These are phyloP conservation scores for Colletotrichum neosansevieriae DNA, from an alignment of 2,329 filamentous ascomycete species.

Conservation along the genomic window DNA sequence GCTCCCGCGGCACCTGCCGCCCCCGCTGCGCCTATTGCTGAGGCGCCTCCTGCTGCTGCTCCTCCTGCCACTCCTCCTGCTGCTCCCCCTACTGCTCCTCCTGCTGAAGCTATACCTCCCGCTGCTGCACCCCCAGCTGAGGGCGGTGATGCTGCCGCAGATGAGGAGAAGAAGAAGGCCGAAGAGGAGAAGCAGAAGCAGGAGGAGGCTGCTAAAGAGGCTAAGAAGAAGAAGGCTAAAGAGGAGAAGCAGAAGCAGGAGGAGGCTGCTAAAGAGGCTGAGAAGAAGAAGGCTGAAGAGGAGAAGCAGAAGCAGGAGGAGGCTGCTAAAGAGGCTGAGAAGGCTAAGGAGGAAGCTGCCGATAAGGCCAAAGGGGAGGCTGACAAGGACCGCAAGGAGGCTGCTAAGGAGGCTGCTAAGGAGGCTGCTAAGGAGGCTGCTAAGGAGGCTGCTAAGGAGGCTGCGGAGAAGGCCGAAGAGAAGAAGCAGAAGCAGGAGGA, in stretches of 20 bases:
- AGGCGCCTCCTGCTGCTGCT: conserved; percentile 2
- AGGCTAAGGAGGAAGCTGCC: too few species aligned
- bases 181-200: conserved; percentile 12
- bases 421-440: too few species aligned
- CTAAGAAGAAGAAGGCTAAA: not conserved
- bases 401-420: conserved; percentile 32
- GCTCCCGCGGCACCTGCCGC: conserved; percentile 3
- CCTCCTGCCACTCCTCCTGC: not conserved
- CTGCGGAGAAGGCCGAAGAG: conserved; percentile 9
- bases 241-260: too few species aligned
- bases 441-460: too few species aligned
- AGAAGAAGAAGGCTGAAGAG: conserved; percentile 6
- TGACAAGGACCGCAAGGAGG: not conserved
- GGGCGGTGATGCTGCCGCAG: conserved; percentile 27
- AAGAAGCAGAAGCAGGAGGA: not conserved
- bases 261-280: conserved; percentile 1
- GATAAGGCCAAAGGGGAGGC: too few species aligned
- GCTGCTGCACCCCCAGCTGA: not conserved
- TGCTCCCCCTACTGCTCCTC: conserved; percentile 1
- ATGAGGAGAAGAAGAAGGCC: conserved; percentile 36
- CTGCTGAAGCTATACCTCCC: not conserved
- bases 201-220: conserved; percentile 22
- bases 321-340: conserved; percentile 16
- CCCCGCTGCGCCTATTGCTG: not conserved
- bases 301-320: not conserved